A percentile compares a stretch with the other conserved stretches of the same genome.
Evolutionary conservation across 176 grass and related monocot species (phyloP).

Genomic region (Rhynchospora pubera): DNA sequence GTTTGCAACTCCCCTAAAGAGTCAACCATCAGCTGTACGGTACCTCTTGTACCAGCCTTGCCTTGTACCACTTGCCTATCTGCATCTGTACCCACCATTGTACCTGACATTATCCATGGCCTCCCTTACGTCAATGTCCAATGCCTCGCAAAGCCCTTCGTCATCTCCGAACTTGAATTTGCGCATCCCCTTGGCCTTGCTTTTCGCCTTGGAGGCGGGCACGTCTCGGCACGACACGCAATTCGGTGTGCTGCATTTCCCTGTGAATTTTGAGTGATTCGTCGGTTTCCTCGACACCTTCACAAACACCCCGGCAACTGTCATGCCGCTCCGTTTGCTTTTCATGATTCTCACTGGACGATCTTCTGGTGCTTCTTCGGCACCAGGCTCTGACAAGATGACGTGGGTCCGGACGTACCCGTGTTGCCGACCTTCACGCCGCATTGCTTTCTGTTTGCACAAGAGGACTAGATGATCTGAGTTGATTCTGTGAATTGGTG

Average conservation of each 20-base stretch:
- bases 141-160: background rate
- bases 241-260: slow-evolving; percentile 4
- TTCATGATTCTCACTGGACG: background rate
- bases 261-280: slow-evolving; percentile 32
- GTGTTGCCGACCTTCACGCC: slow-evolving; percentile 10
- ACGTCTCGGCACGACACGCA: slow-evolving; percentile 3
- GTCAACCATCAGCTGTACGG: no score
- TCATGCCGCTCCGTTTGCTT: background rate
- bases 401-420: slow-evolving; percentile 17
- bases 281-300: slow-evolving; percentile 25
- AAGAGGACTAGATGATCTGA: no score
- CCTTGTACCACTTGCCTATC: no score
- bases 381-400: background rate
- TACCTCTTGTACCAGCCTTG: no score
- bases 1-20: no score
- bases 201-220: slow-evolving; percentile 7
- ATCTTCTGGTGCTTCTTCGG: background rate
- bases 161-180: slow-evolving; percentile 4
- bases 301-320: slow-evolving; percentile 9
- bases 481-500: no score
- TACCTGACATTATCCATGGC: no score
- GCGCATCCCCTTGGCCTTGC: slow-evolving; percentile 13
- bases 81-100: no score
- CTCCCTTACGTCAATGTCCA: background rate
- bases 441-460: background rate